phyloP scores from a whole-genome alignment of 768 basidiomycete species.

The Tricholoma matsutake region DNA sequence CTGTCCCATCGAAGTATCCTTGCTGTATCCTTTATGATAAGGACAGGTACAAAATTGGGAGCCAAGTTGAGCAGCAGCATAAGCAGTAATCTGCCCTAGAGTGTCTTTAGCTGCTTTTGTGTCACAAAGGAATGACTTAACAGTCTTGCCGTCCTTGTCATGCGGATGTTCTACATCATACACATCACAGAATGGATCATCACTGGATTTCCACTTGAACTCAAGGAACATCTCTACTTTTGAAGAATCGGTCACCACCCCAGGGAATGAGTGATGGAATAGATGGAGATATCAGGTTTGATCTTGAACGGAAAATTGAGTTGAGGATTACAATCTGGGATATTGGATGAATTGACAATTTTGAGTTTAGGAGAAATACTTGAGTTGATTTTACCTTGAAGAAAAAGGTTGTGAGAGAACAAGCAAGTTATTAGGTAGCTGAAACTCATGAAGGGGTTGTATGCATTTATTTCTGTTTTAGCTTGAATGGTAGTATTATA shows the following conservation, averaged over 20 bases:
- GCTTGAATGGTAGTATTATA: too few species aligned
- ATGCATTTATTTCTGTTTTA: too few species aligned
- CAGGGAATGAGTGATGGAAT: background rate
- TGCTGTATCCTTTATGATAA: conserved; percentile 7
- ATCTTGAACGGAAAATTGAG: background rate
- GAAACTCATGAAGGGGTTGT: too few species aligned
- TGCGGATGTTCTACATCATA: background rate
- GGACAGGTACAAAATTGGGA: conserved; percentile 16
- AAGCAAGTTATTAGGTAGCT: too few species aligned
- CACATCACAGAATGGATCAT: too few species aligned
- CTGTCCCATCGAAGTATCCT: too few species aligned
- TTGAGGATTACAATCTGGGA: background rate
- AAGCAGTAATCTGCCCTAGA: conserved; percentile 16
- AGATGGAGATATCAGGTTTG: background rate
- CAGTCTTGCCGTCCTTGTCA: background rate
- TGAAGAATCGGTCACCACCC: background rate
- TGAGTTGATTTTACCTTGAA: too few species aligned
- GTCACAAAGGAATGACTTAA: background rate
- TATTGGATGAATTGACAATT: background rate
- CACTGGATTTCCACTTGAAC: background rate
- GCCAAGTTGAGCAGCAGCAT: conserved; percentile 14
- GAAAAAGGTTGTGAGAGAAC: too few species aligned
- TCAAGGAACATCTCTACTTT: background rate
- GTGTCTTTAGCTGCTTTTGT: too few species aligned
- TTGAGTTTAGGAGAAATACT: too few species aligned